These are phyloP conservation scores for Paraurostyla sp. DNA, from an alignment of 73 alveolate species.

Conservation along the genomic window DNA sequence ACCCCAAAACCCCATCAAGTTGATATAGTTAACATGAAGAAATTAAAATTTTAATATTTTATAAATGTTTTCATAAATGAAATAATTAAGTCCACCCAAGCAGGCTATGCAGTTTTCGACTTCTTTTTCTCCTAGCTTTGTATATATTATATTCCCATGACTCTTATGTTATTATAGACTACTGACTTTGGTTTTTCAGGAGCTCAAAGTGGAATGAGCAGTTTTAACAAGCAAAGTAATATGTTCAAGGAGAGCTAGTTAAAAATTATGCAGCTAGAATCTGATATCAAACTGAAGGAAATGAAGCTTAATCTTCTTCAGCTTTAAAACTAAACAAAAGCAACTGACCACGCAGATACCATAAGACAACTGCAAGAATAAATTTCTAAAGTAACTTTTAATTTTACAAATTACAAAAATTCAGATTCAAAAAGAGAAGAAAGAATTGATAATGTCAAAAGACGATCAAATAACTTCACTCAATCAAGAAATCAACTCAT, in stretches of 20 bases:
- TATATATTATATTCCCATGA: background rate
- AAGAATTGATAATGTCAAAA: conserved; percentile 13
- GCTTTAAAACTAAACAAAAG: background rate
- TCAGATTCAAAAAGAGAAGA: conserved; percentile 55
- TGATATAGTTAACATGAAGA: background rate
- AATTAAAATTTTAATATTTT: background rate
- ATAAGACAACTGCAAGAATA: conserved; percentile 48
- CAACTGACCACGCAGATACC: conserved; percentile 43
- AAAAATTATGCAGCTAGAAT: conserved; percentile 56
- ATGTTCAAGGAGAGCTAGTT: conserved; percentile 54
- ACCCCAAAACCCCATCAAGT: no score
- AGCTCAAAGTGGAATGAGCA: background rate
- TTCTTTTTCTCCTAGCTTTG: conserved; percentile 19
- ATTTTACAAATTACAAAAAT: background rate
- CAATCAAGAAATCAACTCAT: conserved; percentile 33
- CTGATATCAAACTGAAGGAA: conserved; percentile 60
- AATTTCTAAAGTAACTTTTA: conserved; percentile 1
- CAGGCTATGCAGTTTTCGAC: conserved; percentile 15
- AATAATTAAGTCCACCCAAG: background rate
- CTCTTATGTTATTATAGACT: background rate
- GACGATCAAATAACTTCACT: conserved; percentile 10
- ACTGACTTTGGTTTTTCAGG: conserved; percentile 23
- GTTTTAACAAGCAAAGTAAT: conserved; percentile 39
- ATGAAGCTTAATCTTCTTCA: conserved; percentile 41
- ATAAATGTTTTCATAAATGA: conserved; percentile 17